Evolutionary conservation across 306 rosid species (phyloP).

Genomic region (Acmispon strigosus): DNA sequence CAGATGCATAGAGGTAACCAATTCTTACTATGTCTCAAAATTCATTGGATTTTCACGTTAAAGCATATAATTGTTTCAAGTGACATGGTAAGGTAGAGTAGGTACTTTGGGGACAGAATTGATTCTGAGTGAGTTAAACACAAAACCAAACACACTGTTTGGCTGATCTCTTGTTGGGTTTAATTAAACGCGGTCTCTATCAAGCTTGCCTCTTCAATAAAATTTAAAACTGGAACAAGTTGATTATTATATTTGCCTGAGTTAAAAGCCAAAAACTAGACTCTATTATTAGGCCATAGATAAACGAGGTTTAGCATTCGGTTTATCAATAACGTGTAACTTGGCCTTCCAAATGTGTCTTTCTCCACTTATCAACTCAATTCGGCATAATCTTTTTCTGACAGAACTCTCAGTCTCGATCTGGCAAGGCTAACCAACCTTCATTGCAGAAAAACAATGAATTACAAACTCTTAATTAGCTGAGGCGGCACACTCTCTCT

Average conservation of each 20-base stretch:
- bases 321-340: not conserved
- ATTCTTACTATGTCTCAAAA: too few species aligned
- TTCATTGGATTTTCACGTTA: too few species aligned
- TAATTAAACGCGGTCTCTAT: not conserved
- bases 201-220: not conserved
- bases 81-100: too few species aligned
- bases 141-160: too few species aligned
- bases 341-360: not conserved
- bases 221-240: not conserved
- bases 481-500: not conserved
- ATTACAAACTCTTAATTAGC: not conserved
- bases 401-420: not conserved
- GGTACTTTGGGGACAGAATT: too few species aligned
- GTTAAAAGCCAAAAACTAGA: not conserved
- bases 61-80: too few species aligned
- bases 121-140: too few species aligned
- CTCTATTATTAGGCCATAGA: not conserved
- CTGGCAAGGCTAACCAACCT: not conserved
- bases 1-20: too few species aligned
- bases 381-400: not conserved
- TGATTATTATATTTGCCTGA: not conserved
- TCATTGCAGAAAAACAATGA: too few species aligned
- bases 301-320: not conserved
- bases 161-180: not conserved
- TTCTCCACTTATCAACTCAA: not conserved